Evolutionary conservation across 805 yeast species (phyloP).

Genomic region (Blastobotrys mokoenaii): DNA sequence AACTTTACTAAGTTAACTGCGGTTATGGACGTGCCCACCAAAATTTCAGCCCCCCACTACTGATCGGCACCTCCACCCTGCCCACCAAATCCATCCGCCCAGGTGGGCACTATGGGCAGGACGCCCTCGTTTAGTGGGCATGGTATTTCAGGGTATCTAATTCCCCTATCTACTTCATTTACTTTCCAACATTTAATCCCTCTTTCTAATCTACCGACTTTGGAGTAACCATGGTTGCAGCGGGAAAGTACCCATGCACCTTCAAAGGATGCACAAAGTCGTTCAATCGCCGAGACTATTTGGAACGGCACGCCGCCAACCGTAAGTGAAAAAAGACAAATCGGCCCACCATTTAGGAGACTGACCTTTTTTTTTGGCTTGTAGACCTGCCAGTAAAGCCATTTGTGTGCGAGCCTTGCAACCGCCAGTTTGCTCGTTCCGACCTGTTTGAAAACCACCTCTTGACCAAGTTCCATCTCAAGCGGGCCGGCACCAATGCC

Average conservation of each 20-base stretch:
- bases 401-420: slow-evolving; percentile 26
- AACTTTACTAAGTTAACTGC: background rate
- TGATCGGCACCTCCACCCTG: background rate
- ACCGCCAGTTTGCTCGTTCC: slow-evolving; percentile 27
- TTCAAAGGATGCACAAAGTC: slow-evolving; percentile 27
- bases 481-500: slow-evolving; percentile 16
- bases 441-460: slow-evolving; percentile 31
- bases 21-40: background rate
- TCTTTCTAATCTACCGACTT: too few relatives aligned
- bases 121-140: too few relatives aligned
- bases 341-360: too few relatives aligned
- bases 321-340: too few relatives aligned
- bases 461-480: slow-evolving; percentile 26
- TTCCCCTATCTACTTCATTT: too few relatives aligned
- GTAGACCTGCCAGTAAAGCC: slow-evolving; percentile 28
- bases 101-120: too few relatives aligned
- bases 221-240: too few relatives aligned
- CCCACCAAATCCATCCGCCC: too few relatives aligned
- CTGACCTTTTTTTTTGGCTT: background rate
- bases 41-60: background rate
- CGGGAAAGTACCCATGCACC: too few relatives aligned
- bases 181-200: too few relatives aligned
- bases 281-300: slow-evolving; percentile 29
- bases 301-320: slow-evolving; percentile 31
- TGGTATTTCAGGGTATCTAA: too few relatives aligned